Percentiles rank a stretch among this genome's conserved stretches.
phyloP scores from a whole-genome alignment of 129 eudicot genomes.

The Oenanthe sinensis region DNA sequence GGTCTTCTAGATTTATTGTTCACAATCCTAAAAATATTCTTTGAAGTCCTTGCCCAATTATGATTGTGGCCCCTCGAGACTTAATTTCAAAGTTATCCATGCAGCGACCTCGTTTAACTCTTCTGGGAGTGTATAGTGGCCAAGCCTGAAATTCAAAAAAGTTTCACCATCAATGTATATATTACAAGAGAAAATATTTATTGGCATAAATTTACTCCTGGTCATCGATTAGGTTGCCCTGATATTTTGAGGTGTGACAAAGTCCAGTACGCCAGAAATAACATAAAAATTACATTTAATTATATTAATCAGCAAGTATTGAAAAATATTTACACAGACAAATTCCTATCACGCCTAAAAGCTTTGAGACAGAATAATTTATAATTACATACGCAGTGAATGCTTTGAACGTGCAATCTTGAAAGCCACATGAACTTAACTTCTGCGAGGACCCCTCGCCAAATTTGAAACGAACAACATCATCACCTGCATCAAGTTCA shows the following conservation, averaged over 20 bases:
- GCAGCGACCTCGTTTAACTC: conserved; percentile 55
- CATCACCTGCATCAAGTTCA: conserved; percentile 54
- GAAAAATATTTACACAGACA: too few relatives aligned
- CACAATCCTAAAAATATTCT: background rate
- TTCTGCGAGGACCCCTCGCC: conserved; percentile 70
- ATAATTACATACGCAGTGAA: conserved; percentile 46
- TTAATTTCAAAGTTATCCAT: conserved; percentile 60
- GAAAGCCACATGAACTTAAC: conserved; percentile 55
- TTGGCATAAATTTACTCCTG: background rate
- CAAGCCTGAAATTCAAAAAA: conserved; percentile 36
- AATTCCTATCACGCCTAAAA: too few relatives aligned
- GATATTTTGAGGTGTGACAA: background rate
- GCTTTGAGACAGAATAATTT: background rate
- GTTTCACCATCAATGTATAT: background rate
- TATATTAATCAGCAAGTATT: too few relatives aligned
- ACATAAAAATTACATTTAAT: too few relatives aligned
- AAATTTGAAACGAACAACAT: conserved; percentile 61
- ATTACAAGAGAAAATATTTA: background rate
- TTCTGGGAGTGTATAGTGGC: conserved; percentile 63
- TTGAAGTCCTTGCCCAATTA: conserved; percentile 7
- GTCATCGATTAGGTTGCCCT: too few relatives aligned
- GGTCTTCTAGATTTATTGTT: background rate
- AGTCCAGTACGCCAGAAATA: too few relatives aligned
- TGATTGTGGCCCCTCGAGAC: conserved; percentile 33
- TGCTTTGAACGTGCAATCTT: conserved; percentile 58